Conservation (phyloP, 2,329 filamentous ascomycete species). For the Cladosporium sp. region DNA sequence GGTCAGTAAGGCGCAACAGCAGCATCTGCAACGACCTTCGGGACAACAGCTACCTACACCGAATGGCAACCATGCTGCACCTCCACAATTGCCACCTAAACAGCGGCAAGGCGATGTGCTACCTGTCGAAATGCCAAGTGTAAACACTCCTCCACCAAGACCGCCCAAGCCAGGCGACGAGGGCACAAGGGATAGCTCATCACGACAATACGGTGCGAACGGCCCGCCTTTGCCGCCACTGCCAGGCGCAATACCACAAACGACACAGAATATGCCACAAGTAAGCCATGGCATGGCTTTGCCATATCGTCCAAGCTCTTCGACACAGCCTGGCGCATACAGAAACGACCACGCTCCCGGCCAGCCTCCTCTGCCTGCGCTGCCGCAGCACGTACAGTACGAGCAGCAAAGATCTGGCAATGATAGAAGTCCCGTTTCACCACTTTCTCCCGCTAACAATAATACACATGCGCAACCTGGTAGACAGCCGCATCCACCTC, state of each 20-base stretch:
- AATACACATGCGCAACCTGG: not conserved
- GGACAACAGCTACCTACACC: conserved; percentile 62
- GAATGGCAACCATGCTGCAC: conserved; percentile 27
- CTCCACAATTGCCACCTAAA: conserved; percentile 34
- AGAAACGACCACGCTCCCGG: conserved; percentile 23
- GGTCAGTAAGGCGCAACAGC: conserved; percentile 63
- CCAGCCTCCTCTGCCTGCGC: conserved; percentile 31
- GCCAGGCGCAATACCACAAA: conserved; percentile 21
- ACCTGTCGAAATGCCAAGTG: conserved; percentile 17
- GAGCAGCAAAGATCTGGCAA: conserved; percentile 17
- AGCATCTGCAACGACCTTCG: conserved; percentile 51
- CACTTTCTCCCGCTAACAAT: conserved; percentile 22
- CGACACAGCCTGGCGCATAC: conserved; percentile 19
- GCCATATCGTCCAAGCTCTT: not conserved
- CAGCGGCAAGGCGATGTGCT: conserved; percentile 19
- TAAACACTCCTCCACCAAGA: conserved; percentile 40
- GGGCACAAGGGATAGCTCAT: conserved; percentile 13
- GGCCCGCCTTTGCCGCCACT: conserved; percentile 35
- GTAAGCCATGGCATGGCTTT: not conserved
- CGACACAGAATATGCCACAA: not conserved
- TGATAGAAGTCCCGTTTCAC: conserved; percentile 29
- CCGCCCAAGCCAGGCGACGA: conserved; percentile 51
- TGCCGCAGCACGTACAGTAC: conserved; percentile 35
- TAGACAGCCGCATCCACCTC: conserved; percentile 14
- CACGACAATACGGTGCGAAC: conserved; percentile 18